Percentiles rank a stretch among this genome's conserved stretches.
phyloP scores from a whole-genome alignment of 23 red algal genomes.

The Gracilaria gracilis region DNA sequence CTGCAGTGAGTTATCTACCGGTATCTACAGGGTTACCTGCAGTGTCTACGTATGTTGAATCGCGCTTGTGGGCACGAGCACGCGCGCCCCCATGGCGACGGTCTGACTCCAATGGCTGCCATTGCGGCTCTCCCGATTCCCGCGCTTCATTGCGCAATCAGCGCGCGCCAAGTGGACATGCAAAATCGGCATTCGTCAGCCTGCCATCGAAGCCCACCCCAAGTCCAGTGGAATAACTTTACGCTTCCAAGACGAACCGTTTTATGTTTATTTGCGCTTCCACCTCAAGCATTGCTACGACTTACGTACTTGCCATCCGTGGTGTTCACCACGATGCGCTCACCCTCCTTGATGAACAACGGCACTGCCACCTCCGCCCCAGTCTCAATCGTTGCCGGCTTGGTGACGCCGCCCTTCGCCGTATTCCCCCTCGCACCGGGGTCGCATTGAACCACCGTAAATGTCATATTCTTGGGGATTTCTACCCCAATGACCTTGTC shows the following conservation, averaged over 20 bases:
- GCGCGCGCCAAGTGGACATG: conserved; percentile 20
- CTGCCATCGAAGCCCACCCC: not conserved
- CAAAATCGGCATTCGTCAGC: conserved; percentile 57
- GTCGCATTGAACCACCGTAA: conserved; percentile 82
- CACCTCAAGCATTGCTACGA: conserved; percentile 64
- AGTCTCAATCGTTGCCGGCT: conserved; percentile 91
- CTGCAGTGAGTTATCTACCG: too few relatives aligned
- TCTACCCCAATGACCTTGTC: conserved; percentile 84
- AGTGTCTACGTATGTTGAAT: too few relatives aligned
- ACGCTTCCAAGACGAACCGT: too few relatives aligned
- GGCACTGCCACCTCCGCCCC: conserved; percentile 93
- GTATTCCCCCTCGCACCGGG: conserved; percentile 93
- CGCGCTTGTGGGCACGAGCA: not conserved
- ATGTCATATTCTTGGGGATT: conserved; percentile 78
- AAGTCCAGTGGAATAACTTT: too few relatives aligned
- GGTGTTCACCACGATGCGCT: conserved; percentile 91
- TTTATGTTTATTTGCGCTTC: too few relatives aligned
- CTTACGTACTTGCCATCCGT: conserved; percentile 67
- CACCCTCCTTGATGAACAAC: conserved; percentile 88
- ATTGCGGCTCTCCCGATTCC: not conserved
- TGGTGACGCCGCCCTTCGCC: conserved; percentile 80
- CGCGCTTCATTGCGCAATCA: not conserved
- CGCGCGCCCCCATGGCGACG: not conserved
- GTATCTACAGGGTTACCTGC: too few relatives aligned
- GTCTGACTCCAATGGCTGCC: not conserved